phyloP scores from a whole-genome alignment of 2,329 filamentous ascomycete species.

The Lasiodiplodia sp. region DNA sequence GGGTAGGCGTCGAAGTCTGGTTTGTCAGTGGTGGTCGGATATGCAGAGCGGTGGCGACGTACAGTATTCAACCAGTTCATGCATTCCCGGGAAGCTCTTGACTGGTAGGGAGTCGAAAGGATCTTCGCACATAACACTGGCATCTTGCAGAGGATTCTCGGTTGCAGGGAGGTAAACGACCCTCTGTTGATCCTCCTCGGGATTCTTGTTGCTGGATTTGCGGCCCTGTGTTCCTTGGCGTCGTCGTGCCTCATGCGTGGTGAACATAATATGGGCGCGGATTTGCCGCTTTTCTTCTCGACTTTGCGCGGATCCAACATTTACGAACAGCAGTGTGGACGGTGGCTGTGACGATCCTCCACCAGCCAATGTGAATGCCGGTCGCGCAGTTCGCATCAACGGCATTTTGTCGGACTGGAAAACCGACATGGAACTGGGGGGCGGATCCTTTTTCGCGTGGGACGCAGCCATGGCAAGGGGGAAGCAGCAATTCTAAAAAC shows the following conservation, averaged over 20 bases:
- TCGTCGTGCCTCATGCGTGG: not conserved
- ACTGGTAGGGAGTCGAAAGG: not conserved
- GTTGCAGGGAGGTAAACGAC: not conserved
- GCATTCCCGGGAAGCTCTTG: not conserved
- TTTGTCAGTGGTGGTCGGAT: not conserved
- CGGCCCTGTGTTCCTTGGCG: not conserved
- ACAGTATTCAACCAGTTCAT: not conserved
- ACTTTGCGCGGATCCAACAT: not conserved
- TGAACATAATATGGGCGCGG: not conserved
- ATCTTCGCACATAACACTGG: not conserved
- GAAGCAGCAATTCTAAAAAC: too few species aligned
- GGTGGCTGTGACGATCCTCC: not conserved
- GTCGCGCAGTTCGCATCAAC: not conserved
- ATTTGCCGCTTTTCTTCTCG: not conserved
- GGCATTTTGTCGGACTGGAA: not conserved
- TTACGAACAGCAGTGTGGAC: not conserved
- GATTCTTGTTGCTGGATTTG: not conserved
- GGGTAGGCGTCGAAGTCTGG: not conserved
- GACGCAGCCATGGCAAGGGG: too few species aligned
- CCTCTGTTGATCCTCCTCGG: not conserved
- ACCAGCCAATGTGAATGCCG: not conserved
- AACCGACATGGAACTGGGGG: not conserved
- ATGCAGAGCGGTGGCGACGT: not conserved
- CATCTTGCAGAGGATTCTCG: not conserved
- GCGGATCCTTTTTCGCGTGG: not conserved